A percentile compares a stretch with the other conserved stretches of the same genome.
Conservation (phyloP, 2,329 filamentous ascomycete genomes). For the Microdochium trichocladiopsis region DNA sequence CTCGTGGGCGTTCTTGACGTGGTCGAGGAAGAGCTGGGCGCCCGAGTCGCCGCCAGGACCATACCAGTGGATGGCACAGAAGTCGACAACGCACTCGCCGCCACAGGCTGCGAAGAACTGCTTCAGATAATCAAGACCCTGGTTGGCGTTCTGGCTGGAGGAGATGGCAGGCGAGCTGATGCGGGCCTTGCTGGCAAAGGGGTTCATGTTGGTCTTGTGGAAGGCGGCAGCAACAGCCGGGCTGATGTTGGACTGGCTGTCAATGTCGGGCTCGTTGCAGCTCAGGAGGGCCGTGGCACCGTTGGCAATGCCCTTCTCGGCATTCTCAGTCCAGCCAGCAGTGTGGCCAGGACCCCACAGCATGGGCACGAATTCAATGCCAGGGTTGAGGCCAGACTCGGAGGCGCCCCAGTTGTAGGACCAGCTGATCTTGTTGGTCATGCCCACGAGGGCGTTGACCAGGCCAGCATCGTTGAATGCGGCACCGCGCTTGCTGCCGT, state of each 20-base stretch:
- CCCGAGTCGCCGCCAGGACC: slow-evolving; percentile 32
- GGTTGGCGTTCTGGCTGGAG: slow-evolving; percentile 42
- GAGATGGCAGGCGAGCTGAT: slow-evolving; percentile 56
- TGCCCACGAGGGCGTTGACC: slow-evolving; percentile 12
- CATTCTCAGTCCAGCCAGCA: slow-evolving; percentile 41
- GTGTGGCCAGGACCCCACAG: slow-evolving; percentile 52
- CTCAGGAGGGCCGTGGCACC: slow-evolving; percentile 53
- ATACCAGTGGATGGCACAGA: slow-evolving; percentile 61
- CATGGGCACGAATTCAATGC: slow-evolving; percentile 58
- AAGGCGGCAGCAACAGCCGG: slow-evolving; percentile 41
- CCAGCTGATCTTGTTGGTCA: slow-evolving; percentile 18
- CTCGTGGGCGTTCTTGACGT: slow-evolving; percentile 39
- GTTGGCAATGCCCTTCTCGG: slow-evolving; percentile 39
- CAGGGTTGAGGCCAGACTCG: slow-evolving; percentile 24
- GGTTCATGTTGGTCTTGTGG: slow-evolving; percentile 49
- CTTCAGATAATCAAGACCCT: slow-evolving; percentile 51
- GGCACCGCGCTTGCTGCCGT: slow-evolving; percentile 20
- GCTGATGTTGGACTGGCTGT: slow-evolving; percentile 50
- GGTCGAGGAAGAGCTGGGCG: slow-evolving; percentile 43
- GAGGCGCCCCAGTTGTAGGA: slow-evolving; percentile 23
- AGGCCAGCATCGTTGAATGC: slow-evolving; percentile 23
- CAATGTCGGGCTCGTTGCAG: slow-evolving; percentile 67
- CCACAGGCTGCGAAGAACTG: slow-evolving; percentile 45
- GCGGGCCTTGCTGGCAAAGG: slow-evolving; percentile 41
- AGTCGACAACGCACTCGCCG: slow-evolving; percentile 46